Conservation (phyloP, 495 filamentous ascomycete genomes). For the Ramalina intermedia region DNA sequence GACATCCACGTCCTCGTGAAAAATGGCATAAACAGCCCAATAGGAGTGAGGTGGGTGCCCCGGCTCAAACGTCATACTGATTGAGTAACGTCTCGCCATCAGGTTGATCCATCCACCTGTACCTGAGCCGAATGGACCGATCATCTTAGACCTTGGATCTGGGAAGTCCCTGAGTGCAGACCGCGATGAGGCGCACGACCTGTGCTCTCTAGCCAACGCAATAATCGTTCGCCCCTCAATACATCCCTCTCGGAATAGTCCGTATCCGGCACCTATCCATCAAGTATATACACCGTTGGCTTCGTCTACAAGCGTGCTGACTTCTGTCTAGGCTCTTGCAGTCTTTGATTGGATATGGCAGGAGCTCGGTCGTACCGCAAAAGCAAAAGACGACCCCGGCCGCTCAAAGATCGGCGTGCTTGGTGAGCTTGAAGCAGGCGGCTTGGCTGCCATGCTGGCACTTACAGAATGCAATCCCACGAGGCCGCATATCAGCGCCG, state of each 20-base stretch:
- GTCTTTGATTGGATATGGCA: constrained; percentile 29
- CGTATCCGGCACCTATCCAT: constrained; percentile 27
- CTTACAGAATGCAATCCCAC: constrained; percentile 38
- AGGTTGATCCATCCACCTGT: constrained; percentile 11
- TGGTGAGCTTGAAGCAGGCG: constrained; percentile 41
- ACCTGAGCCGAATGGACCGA: constrained; percentile 6
- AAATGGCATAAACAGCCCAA: neutral
- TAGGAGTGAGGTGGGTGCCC: constrained; percentile 1
- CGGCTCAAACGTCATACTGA: neutral
- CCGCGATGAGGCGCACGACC: constrained; percentile 4
- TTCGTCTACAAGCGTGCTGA: neutral
- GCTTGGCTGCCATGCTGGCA: constrained; percentile 41
- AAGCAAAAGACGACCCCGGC: neutral
- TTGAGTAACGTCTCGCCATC: neutral
- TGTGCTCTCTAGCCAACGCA: constrained; percentile 14
- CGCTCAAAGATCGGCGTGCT: constrained; percentile 29
- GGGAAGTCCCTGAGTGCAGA: constrained; percentile 8
- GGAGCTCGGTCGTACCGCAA: constrained; percentile 16
- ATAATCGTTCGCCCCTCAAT: constrained; percentile 25
- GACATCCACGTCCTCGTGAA: neutral
- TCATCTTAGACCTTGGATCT: constrained; percentile 23
- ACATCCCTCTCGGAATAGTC: constrained; percentile 13
- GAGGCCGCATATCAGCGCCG: constrained; percentile 18
- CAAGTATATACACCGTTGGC: constrained; percentile 9
- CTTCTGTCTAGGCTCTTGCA: constrained; percentile 13